Conservation (phyloP, 2,329 filamentous ascomycete genomes). For the Chrysoporthe deuterocubensis region DNA sequence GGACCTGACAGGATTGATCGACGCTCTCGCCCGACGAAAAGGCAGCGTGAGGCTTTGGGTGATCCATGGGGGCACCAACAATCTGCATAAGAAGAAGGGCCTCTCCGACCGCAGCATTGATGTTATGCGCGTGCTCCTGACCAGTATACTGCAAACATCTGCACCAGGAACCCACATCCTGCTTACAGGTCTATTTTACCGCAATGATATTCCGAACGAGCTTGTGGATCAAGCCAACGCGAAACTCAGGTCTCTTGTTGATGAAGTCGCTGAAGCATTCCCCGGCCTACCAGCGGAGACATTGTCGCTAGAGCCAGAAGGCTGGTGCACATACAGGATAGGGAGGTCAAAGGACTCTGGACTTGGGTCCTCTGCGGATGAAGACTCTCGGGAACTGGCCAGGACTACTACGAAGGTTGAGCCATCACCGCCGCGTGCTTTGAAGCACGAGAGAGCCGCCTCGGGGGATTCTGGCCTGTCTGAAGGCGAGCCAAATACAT, state of each 20-base stretch:
- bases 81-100: conserved; percentile 29
- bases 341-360: not conserved
- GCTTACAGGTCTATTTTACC: conserved; percentile 32
- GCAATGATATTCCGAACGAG: conserved; percentile 29
- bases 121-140: conserved; percentile 9
- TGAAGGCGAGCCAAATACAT: not conserved
- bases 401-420: not conserved
- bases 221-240: conserved; percentile 30
- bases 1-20: conserved; percentile 4
- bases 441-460: not conserved
- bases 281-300: not conserved
- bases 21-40: not conserved
- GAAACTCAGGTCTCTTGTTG: conserved; percentile 11
- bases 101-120: conserved; percentile 22
- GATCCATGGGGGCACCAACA: conserved; percentile 32
- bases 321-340: not conserved
- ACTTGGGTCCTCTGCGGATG: not conserved
- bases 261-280: not conserved
- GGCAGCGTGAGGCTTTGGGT: conserved; percentile 30
- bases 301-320: not conserved
- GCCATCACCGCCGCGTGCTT: not conserved
- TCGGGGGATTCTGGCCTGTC: not conserved
- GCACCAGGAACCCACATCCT: conserved; percentile 25
- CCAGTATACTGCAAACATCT: not conserved
- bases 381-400: not conserved